Percentiles rank a stretch among this genome's conserved stretches.
phyloP scores from a whole-genome alignment of 2,329 filamentous ascomycete species.

The Curvularia eragrostidis region DNA sequence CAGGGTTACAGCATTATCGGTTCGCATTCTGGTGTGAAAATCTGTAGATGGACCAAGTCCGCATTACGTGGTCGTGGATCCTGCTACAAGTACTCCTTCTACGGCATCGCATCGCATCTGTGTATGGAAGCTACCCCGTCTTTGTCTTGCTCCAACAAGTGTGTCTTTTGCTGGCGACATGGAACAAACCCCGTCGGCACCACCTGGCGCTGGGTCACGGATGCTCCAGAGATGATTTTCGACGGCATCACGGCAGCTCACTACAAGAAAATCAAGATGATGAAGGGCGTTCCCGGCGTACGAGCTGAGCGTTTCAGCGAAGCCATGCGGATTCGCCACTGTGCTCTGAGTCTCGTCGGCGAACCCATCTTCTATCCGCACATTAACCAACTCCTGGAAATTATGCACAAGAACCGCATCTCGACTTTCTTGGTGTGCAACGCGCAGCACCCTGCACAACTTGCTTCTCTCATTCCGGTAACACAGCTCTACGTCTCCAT shows the following conservation, averaged over 20 bases:
- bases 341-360: conserved; percentile 88
- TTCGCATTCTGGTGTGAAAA: conserved; percentile 94
- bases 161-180: conserved; percentile 98
- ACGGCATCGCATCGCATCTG: conserved; percentile 93
- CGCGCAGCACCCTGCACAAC: conserved; percentile 91
- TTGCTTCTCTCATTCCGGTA: conserved; percentile 80
- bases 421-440: conserved; percentile 97
- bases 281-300: conserved; percentile 91
- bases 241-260: conserved; percentile 88
- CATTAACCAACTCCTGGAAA: conserved; percentile 87
- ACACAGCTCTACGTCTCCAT: conserved; percentile 97
- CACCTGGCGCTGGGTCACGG: conserved; percentile 95
- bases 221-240: conserved; percentile 89
- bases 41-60: conserved; percentile 98
- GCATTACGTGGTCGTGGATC: conserved; percentile 90
- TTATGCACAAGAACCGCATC: conserved; percentile 86
- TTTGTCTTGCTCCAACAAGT: conserved; percentile 96
- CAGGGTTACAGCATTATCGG: conserved; percentile 96
- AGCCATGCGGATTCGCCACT: conserved; percentile 92
- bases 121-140: conserved; percentile 99
- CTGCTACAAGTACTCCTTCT: conserved; percentile 98
- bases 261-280: conserved; percentile 97
- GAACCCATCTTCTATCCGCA: conserved; percentile 99
- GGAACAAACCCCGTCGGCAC: conserved; percentile 97
- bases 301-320: conserved; percentile 90